Evolutionary conservation across 768 basidiomycete genomes (phyloP), one percentile per base, ranked within the genome.

Genomic region (Mycena crocata): DNA sequence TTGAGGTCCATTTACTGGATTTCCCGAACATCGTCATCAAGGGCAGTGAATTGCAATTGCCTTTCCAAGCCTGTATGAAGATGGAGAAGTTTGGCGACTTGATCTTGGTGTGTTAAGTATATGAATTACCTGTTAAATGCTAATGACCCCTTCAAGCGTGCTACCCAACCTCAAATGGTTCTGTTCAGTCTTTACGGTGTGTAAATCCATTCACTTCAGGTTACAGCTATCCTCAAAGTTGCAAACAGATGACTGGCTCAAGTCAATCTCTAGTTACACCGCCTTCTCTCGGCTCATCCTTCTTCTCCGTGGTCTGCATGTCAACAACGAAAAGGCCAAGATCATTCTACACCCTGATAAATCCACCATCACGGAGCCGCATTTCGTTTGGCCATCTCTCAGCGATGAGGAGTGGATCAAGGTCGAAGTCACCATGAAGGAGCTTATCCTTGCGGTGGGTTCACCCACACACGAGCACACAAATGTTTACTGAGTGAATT

Each of bases 11-110:
- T 77, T 88, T 99, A 78, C 90, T 99, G 68, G 98, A 99, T 82
- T 99, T 99, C 91, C 98, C 98, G 56, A 99, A 99, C 81, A 99
- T 99, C 71, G 98, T 99, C 79, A 99, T 99, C 85, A 99, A 99
- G 83, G 98, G 98, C 63, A 96, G 94, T 71, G 98, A 99, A 78
- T 84, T 99, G 51, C 98, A 99, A 74, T 83, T 99, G 62, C 98
- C 98, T 0, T 99, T 99, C 96, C 97, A 99, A 81, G 97, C 98
- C 19, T 97, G 96, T 73, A 96, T 99, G 94, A 99, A 99, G 85
- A 96, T 99, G 92, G 98, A 99, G 87, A 98, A 99, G 81, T 99
- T 99, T 72, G 98, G 98, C 82, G 98, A 99, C 77, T 84, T 99
- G 67, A 98, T 98, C 70, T 78, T 98, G 77, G 91, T 91, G 75